Evolutionary conservation across 2,329 filamentous ascomycete species (phyloP).

Genomic region (Scorias spongiosa): DNA sequence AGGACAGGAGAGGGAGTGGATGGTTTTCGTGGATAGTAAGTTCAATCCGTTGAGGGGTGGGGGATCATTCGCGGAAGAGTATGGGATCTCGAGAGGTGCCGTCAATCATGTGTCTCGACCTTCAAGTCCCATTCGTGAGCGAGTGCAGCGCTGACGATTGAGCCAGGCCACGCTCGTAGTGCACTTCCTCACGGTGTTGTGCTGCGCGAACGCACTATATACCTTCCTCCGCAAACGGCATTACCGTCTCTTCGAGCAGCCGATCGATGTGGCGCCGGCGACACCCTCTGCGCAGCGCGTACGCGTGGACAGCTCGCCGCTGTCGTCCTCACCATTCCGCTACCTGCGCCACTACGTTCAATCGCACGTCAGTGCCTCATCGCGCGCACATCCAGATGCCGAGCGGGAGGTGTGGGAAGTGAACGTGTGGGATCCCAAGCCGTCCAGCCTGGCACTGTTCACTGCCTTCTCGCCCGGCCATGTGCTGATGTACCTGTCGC

Average conservation of each 20-base stretch:
- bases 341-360: constrained; percentile 49
- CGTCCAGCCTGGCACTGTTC: constrained; percentile 66
- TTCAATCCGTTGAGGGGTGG: constrained; percentile 1
- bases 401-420: constrained; percentile 88
- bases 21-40: constrained; percentile 54
- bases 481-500: constrained; percentile 77
- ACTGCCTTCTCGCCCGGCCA: constrained; percentile 89
- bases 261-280: constrained; percentile 57
- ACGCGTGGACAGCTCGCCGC: constrained; percentile 69
- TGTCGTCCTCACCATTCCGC: constrained; percentile 61
- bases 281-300: constrained; percentile 84
- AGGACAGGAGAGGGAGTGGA: constrained; percentile 34
- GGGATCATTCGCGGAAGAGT: too few relatives aligned
- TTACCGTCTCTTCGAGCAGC: constrained; percentile 82
- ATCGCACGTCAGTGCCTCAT: constrained; percentile 54
- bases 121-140: neutral
- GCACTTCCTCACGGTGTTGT: constrained; percentile 51
- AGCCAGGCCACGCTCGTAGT: constrained; percentile 43
- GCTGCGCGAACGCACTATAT: constrained; percentile 63
- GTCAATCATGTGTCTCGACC: too few relatives aligned
- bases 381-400: constrained; percentile 69
- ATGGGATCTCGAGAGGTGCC: too few relatives aligned
- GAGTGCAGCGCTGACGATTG: constrained; percentile 2
- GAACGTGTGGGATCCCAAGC: constrained; percentile 82
- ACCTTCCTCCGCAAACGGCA: constrained; percentile 67